Conservation (phyloP, 345 rosid genomes). For the Aethionema arabicum region DNA sequence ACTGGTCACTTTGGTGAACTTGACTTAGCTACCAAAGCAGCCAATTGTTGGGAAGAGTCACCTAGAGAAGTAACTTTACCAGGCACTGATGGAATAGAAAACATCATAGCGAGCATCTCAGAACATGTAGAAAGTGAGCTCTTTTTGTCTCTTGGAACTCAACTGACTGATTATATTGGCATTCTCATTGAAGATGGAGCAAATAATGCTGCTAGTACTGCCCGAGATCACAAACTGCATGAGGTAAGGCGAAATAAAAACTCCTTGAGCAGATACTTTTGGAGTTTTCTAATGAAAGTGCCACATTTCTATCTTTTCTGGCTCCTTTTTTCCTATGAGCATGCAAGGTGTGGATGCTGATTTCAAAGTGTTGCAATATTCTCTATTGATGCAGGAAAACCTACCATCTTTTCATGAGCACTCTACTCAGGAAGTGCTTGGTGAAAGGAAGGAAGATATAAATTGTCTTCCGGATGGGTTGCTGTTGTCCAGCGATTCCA, state of each 20-base stretch:
- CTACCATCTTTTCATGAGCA: conserved; percentile 32
- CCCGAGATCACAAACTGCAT: conserved; percentile 35
- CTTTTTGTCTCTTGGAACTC: conserved; percentile 48
- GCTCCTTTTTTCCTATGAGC: conserved; percentile 9
- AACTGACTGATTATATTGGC: conserved; percentile 47
- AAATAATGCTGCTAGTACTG: conserved; percentile 34
- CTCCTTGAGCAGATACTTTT: not conserved
- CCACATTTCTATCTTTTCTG: conserved; percentile 11
- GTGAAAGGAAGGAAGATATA: conserved; percentile 33
- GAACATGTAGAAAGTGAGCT: conserved; percentile 64
- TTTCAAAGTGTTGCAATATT: conserved; percentile 18
- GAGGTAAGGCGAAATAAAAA: conserved; percentile 40
- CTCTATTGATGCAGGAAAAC: conserved; percentile 45
- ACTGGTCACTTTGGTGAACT: conserved; percentile 48
- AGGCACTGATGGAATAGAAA: conserved; percentile 23
- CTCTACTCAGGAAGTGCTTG: conserved; percentile 23
- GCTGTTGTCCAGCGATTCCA: conserved; percentile 12
- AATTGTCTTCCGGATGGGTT: conserved; percentile 24
- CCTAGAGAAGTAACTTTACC: conserved; percentile 32
- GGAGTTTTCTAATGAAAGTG: conserved; percentile 1
- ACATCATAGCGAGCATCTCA: conserved; percentile 41
- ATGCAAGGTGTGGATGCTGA: conserved; percentile 24
- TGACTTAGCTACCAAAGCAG: conserved; percentile 36
- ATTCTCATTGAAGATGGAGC: conserved; percentile 56
- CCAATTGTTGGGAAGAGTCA: conserved; percentile 28